Evolutionary conservation across 306 rosid species (phyloP), one percentile per base, ranked within the genome.

Genomic region (Coriaria nepalensis): DNA sequence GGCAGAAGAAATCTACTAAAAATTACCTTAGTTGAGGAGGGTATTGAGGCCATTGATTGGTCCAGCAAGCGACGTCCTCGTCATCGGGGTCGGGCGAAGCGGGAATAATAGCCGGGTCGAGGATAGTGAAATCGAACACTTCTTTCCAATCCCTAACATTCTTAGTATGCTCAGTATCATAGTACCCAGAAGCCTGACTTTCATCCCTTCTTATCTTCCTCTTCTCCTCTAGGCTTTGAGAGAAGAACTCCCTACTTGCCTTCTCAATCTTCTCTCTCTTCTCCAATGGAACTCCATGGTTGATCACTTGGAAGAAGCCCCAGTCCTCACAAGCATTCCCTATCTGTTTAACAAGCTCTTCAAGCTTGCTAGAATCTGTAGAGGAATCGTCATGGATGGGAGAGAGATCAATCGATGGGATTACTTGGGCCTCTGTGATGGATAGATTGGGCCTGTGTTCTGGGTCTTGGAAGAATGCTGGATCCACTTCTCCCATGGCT

Each of bases 111-210:
- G 75, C 69, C 0, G 85, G 86, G 2, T 69, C 80, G 33, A 38
- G 39, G 11, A 63, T 50, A 0, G 8, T 4, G 45, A 73, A 72
- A 69, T 79, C 94, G 57, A 74, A 72, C 5, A 69, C 85, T 52
- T 83, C 94, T 40, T 79, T 83, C 93, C 96, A 78, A 29, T 86
- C 96, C 13, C 85, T 74, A 2, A 82, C 78, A 10, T 86, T 82
- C 64, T 82, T 82, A 6, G 96, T 82, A 11, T 66, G 69, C 32
- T 86, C 96, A 0, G 49, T 52, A 11, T 86, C 90, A 37, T 46
- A 62, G 8, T 86, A 86, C 6, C 96, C 94, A n/a, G 8, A 6
- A 0, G 68, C 38, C 2, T 2, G 8, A 4, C 0, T 35, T 10
- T 65, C 79, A 5, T 65, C 65, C 50, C 83, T 64, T 8, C 64